These are phyloP conservation scores for Somion occarium DNA, from an alignment of 1,284 basidiomycete genomes.

Conservation along the genomic window DNA sequence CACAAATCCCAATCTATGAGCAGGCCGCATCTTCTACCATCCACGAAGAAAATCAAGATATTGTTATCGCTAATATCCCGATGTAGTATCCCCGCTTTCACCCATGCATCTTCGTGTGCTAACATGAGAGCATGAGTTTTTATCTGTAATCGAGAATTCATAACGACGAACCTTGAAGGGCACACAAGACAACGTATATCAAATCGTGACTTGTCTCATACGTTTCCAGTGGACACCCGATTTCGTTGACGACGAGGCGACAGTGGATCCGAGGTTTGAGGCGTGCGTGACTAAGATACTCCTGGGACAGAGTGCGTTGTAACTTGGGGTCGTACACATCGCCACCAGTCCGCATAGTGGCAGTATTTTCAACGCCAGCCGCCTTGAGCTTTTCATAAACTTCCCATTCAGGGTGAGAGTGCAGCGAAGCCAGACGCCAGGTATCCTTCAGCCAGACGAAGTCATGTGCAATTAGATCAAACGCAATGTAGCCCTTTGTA, in stretches of 20 bases:
- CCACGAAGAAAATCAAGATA: not conserved
- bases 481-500: slow-evolving; percentile 10
- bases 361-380: not conserved
- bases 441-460: not conserved
- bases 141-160: not conserved
- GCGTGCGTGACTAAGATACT: not conserved
- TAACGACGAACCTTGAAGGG: not conserved
- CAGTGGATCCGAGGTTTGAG: not conserved
- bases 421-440: not conserved
- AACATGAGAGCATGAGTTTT: not conserved
- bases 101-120: slow-evolving; percentile 1
- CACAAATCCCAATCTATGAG: slow-evolving; percentile 5
- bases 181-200: not conserved
- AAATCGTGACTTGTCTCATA: not conserved
- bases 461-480: slow-evolving; percentile 7
- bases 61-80: slow-evolving; percentile 2
- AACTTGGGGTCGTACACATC: not conserved
- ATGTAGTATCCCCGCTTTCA: slow-evolving; percentile 1
- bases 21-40: not conserved
- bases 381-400: not conserved
- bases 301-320: not conserved
- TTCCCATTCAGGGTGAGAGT: not conserved
- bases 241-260: slow-evolving; percentile 2
- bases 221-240: slow-evolving; percentile 1
- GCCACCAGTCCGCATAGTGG: not conserved